phyloP scores from a whole-genome alignment of 2,329 filamentous ascomycete species.

The Colletotrichum kahawae region DNA sequence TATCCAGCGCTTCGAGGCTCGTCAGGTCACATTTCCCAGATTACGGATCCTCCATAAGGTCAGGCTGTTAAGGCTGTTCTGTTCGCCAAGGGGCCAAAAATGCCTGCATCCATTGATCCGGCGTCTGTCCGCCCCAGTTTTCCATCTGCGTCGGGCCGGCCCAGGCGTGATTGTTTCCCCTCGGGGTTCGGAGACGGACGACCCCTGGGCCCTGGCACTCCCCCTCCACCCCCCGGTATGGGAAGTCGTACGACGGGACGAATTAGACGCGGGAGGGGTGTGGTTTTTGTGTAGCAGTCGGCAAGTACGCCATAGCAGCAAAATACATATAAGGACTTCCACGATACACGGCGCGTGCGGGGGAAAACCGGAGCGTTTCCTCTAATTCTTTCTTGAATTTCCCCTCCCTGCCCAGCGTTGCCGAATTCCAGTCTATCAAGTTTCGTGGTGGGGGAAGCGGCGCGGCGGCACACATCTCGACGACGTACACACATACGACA shows the following conservation, averaged over 20 bases:
- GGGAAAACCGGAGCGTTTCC: background rate
- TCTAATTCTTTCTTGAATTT: background rate
- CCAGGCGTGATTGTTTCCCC: background rate
- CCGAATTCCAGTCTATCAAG: constrained; percentile 4
- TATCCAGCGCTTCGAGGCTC: background rate
- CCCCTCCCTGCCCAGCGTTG: background rate
- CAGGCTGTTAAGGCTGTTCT: background rate
- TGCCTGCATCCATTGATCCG: background rate
- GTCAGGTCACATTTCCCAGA: background rate
- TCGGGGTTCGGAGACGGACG: constrained; percentile 13
- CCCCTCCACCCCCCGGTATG: background rate
- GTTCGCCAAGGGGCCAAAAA: background rate
- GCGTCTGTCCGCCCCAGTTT: background rate
- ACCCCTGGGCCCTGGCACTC: background rate
- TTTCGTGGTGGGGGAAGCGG: background rate
- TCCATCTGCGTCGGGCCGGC: background rate
- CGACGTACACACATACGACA: background rate
- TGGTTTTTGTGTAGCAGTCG: background rate
- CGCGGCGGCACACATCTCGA: background rate
- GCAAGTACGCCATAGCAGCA: background rate
- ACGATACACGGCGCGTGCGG: background rate
- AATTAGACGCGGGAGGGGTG: background rate
- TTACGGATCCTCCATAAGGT: background rate
- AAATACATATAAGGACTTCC: background rate
- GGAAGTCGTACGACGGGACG: constrained; percentile 17